Conservation (phyloP, 257 asterid genomes). For the Cinchona pubescens region DNA sequence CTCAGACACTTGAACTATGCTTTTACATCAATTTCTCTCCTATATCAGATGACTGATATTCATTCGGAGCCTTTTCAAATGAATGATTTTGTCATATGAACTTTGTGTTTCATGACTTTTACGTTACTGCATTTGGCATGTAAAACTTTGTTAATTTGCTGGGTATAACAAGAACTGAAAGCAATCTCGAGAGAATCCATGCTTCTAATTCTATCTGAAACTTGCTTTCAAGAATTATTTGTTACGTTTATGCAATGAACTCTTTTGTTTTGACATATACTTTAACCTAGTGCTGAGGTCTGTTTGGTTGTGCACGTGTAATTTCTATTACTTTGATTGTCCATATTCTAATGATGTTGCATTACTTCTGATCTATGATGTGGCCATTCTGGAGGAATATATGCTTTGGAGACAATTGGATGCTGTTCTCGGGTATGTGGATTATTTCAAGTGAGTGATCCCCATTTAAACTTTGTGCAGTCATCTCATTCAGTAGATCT, state of each 20-base stretch:
- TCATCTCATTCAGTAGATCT: background rate
- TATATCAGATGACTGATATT: background rate
- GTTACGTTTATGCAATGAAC: background rate
- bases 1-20: conserved; percentile 36
- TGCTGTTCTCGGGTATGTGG: conserved; percentile 52
- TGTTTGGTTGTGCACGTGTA: background rate
- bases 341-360: conserved; percentile 34
- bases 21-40: conserved; percentile 5
- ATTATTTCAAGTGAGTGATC: conserved; percentile 48
- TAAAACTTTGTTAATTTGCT: background rate
- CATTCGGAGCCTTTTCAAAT: background rate
- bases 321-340: conserved; percentile 5
- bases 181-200: background rate
- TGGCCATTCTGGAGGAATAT: conserved; percentile 70
- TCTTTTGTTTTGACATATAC: background rate
- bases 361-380: conserved; percentile 63
- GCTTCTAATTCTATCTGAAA: background rate
- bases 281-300: conserved; percentile 6
- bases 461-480: conserved; percentile 12
- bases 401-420: conserved; percentile 55
- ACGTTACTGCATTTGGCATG: background rate
- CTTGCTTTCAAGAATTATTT: background rate
- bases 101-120: conserved; percentile 4
- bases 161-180: background rate
- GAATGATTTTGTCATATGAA: background rate